Base-by-base conservation (phyloP, 169 alveolate genomes). In the Plasmodium knowlesi region DNA sequence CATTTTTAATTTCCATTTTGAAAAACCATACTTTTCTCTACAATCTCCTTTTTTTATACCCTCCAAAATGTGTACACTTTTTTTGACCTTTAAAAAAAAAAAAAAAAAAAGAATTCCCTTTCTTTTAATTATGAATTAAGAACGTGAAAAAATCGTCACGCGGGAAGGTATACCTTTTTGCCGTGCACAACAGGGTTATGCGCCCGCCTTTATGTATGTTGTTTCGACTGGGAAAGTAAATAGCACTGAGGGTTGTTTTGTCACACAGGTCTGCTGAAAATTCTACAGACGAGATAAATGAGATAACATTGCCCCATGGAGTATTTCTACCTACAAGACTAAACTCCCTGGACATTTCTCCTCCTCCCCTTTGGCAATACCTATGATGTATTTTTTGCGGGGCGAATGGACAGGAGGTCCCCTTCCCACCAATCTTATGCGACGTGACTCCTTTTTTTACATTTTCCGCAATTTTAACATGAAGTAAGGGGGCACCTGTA, bases 1-100 rank as follows among this genome's bases (percentile, higher is more conserved):
- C 76, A 67, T 67, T 67, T 67, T 67, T 67, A 67, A 67, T 67
- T 67, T 16, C 41, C 76, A 67, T 67, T 67, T 67, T 67, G 30
- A 67, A 67, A 67, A 19, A 25, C 19, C 22, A n/a, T 22, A 67
- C 76, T 10, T 25, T 19, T 67, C 22, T 50, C 61, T n/a, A 67
- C 76, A 67, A 67, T 28, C 76, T n/a, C 12, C n/a, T n/a, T n/a
- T 61, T 67, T 67, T 61, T 19, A 67, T 67, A 5, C 16, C 76
- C 37, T 3, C 16, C 39, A 25, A 67, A 1, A 67, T 5, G 37
- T 67, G 76, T 67, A 67, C 76, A 67, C 37, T 67, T 39, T 39
- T 39, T 39, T 39, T 39, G 5, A 0, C 4, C 4, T 67, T 22
- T 67, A 14, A 67, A 67, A 67, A 67, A 67, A 22, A 67, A 67